Base-by-base conservation (phyloP, 768 basidiomycete genomes). In the Tulasnella sp. region DNA sequence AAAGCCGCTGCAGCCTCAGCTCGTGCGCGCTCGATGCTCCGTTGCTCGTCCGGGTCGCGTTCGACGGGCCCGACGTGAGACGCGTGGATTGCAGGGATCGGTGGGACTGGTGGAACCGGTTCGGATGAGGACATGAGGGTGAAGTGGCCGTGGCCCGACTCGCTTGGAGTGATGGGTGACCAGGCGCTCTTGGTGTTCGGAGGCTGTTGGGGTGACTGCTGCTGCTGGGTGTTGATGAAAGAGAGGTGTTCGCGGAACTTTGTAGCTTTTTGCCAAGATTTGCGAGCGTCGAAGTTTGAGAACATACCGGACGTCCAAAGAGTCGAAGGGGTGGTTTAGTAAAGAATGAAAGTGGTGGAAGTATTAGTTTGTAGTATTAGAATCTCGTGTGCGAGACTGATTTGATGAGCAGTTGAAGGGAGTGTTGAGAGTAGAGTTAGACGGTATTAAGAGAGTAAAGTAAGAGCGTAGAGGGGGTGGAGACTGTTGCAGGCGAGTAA, bases 201-300 rank as follows among this genome's bases (percentile, higher is more conserved):
- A 35, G 74, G 48, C 51, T 74, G 48, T 20, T 40, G 42, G 26
- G 51, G 77, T 67, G 61, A 67, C 26, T 67, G 61, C 32, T 67
- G 61, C 55, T 57, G 55, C 26, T 67, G 29, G 44, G 78, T 70
- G 77, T 37, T 75, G 44, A 79, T 77, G 39, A 77, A 46, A 16
- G 78, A 79, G 46, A 79, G 46, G 75, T 79, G 78, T 77, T 79
- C 78, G 32, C 75, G 51, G 61, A 79, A 79, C 75, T 70, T 79
- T 46, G 78, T 79, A 23, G 78, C 75, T 35, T 55, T 75, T 57
- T 79, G 78, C 78, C 78, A 79, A 10, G 78, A 79, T 57, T 76
- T 76, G 75, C 75, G 75, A 55, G 75, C 57, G 42, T 61, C 57
- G 39, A 55, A 55, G 37, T 18, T 35, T 20, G 61, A 76, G 35